Percentiles rank a stretch among this genome's conserved stretches.
These are phyloP conservation scores for Solanum sejunctum DNA, from an alignment of 257 asterid genomes.

Conservation along the genomic window DNA sequence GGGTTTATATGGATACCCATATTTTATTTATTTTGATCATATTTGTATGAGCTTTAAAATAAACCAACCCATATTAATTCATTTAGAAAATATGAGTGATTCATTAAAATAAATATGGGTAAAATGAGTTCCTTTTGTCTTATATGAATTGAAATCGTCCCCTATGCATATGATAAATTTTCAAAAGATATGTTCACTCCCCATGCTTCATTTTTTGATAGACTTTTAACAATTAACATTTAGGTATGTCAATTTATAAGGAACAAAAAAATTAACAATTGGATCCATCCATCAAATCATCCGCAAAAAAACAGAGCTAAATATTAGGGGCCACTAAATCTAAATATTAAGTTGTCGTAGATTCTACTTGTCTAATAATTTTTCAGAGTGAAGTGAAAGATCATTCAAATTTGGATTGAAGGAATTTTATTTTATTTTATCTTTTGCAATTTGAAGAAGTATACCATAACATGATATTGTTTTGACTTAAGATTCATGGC, in stretches of 20 bases:
- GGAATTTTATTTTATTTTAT: not conserved
- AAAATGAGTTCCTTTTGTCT: too few relatives aligned
- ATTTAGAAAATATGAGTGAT: too few relatives aligned
- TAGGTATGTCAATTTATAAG: not conserved
- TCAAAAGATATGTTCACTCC: not conserved
- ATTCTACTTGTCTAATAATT: not conserved
- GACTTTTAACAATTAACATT: not conserved
- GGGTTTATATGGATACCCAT: too few relatives aligned
- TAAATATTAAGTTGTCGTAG: not conserved
- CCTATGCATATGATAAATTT: not conserved
- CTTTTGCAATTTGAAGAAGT: not conserved
- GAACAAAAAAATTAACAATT: not conserved
- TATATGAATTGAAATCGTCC: too few relatives aligned
- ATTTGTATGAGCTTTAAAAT: too few relatives aligned
- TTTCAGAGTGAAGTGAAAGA: not conserved
- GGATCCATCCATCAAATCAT: constrained; percentile 4
- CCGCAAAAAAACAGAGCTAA: not conserved
- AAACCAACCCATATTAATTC: too few relatives aligned
- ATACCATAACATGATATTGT: not conserved
- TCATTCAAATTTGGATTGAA: not conserved
- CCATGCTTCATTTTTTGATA: not conserved
- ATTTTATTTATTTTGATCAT: too few relatives aligned
- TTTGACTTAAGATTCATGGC: not conserved
- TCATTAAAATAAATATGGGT: too few relatives aligned
- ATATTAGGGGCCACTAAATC: not conserved